Conservation (phyloP, 2,329 filamentous ascomycete species). For the Fusarium globosum region DNA sequence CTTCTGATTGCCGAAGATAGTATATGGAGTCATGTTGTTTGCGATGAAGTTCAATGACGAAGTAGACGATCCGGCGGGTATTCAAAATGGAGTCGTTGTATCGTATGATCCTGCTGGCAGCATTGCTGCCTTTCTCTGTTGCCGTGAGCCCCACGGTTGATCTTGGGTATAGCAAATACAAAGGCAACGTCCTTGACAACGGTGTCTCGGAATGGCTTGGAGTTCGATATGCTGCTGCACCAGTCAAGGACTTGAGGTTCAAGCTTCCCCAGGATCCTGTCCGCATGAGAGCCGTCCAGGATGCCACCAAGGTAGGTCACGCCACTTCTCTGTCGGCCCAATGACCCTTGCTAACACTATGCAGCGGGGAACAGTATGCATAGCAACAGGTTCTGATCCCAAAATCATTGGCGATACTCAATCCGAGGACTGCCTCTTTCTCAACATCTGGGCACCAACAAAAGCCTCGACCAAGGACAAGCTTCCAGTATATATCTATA, state of each 20-base stretch:
- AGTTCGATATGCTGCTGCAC: conserved; percentile 78
- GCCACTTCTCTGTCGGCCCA: neutral
- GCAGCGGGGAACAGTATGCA: conserved; percentile 46
- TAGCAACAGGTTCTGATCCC: conserved; percentile 45
- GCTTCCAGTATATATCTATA: conserved; percentile 71
- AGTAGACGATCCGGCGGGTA: neutral
- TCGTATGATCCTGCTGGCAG: neutral
- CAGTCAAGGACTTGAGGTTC: conserved; percentile 74
- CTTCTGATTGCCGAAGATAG: neutral
- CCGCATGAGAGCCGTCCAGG: conserved; percentile 55
- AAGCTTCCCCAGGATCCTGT: conserved; percentile 72
- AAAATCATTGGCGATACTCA: conserved; percentile 40
- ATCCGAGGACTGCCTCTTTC: conserved; percentile 76
- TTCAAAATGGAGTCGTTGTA: neutral
- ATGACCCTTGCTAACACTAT: neutral
- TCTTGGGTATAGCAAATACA: conserved; percentile 74
- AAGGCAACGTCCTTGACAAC: conserved; percentile 63
- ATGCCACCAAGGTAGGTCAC: conserved; percentile 63
- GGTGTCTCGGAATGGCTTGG: conserved; percentile 79
- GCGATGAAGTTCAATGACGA: too few relatives aligned
- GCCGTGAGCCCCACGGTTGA: conserved; percentile 58
- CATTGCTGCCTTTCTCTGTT: conserved; percentile 3
- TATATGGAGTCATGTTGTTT: neutral
- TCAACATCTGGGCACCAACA: conserved; percentile 72
- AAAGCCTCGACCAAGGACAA: conserved; percentile 59